These are phyloP conservation scores for Mariannaea sp. DNA, from an alignment of 2,329 filamentous ascomycete genomes.

Conservation along the genomic window DNA sequence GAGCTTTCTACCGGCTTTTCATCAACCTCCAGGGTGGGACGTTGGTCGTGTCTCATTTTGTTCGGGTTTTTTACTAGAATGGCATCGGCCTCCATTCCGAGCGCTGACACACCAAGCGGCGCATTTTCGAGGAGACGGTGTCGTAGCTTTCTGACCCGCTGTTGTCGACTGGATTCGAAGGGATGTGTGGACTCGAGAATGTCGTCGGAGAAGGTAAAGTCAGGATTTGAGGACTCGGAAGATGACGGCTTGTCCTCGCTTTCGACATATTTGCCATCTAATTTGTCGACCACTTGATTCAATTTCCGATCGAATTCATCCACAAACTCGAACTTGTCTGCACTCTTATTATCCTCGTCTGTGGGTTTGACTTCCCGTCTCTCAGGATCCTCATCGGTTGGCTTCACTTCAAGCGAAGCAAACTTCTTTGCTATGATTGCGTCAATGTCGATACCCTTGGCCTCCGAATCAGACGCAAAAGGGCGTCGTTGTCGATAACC, in stretches of 20 bases:
- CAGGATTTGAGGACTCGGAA: not conserved
- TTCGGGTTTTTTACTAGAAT: constrained; percentile 53
- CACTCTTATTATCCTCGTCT: not conserved
- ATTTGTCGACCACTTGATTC: not conserved
- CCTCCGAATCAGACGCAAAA: constrained; percentile 33
- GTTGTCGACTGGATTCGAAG: not conserved
- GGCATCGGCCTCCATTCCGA: constrained; percentile 48
- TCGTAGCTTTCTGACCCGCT: constrained; percentile 20
- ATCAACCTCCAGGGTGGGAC: constrained; percentile 23
- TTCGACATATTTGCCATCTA: not conserved
- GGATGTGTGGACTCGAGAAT: not conserved
- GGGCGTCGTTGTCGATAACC: constrained; percentile 21
- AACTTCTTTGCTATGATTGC: constrained; percentile 25
- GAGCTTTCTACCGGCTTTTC: constrained; percentile 18
- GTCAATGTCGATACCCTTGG: constrained; percentile 34
- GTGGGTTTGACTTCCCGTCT: too few relatives aligned
- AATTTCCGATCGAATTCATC: not conserved
- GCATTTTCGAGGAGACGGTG: constrained; percentile 39
- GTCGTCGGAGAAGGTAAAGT: constrained; percentile 3
- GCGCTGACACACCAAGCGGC: constrained; percentile 40
- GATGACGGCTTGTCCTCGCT: not conserved
- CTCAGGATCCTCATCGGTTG: too few relatives aligned
- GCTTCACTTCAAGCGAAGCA: not conserved
- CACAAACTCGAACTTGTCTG: not conserved
- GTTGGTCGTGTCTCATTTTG: constrained; percentile 31